A percentile compares a stretch with the other conserved stretches of the same genome.
Conservation (phyloP, 2,329 filamentous ascomycete genomes). For the Curvularia sp. region DNA sequence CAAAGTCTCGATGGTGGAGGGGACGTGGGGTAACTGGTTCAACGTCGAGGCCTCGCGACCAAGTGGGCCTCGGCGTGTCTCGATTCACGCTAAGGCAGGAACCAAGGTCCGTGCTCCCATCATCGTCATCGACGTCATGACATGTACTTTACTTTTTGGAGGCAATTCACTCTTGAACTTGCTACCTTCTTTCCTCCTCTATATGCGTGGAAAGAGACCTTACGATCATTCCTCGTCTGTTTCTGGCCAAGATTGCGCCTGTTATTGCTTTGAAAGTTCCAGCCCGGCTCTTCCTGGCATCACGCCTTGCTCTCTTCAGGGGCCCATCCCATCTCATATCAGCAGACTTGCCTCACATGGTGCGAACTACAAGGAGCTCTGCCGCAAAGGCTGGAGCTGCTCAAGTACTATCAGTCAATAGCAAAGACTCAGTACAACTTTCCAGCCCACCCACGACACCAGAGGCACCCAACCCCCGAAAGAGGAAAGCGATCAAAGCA, state of each 20-base stretch:
- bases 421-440: conserved; percentile 46
- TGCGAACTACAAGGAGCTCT: conserved; percentile 43
- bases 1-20: conserved; percentile 10
- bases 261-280: conserved; percentile 4
- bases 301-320: conserved; percentile 8
- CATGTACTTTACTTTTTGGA: conserved; percentile 22
- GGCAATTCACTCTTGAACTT: conserved; percentile 9
- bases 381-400: conserved; percentile 24
- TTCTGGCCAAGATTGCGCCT: neutral
- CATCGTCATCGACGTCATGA: conserved; percentile 44
- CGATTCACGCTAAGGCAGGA: conserved; percentile 34
- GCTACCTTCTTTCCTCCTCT: neutral
- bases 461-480: conserved; percentile 33
- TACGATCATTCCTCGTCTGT: neutral
- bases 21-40: conserved; percentile 25
- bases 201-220: neutral
- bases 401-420: conserved; percentile 15
- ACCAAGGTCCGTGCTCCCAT: conserved; percentile 40
- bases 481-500: conserved; percentile 38
- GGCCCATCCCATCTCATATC: conserved; percentile 6
- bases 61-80: conserved; percentile 28
- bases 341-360: conserved; percentile 32
- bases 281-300: conserved; percentile 23
- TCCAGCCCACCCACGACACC: conserved; percentile 55
- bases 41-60: conserved; percentile 11